Base-by-base conservation (phyloP, 345 rosid species). In the Eucalyptus globulus region DNA sequence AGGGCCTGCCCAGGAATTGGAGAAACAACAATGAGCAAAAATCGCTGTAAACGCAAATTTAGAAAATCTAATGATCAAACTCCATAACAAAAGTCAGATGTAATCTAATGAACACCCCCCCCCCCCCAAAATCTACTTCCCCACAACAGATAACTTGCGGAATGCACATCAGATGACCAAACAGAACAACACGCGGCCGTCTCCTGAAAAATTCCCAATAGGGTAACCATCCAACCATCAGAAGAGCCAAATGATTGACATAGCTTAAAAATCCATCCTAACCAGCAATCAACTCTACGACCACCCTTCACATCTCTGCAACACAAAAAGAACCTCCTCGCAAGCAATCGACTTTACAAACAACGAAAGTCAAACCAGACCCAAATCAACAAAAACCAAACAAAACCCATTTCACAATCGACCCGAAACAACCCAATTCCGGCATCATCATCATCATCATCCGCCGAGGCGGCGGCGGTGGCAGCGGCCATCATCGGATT, bases 1-100 rank as follows among this genome's bases (percentile, higher is more conserved):
- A 98, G 99, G 49, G 99, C 99, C 99, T 98, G 95, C 93, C 92
- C 49, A 67, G 50, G 83, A 53, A 90, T 87, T 27, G n/a, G 62
- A 88, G 60, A 37, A 15, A 58, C 21, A 85, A 56, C 22, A 24
- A 45, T 37, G 44, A 58, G 47, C 85, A 40, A 76, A 76, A 76
- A 76, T 76, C 15, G 13, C 85, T 11, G 9, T 40, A 40, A 76
- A 76, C 15, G 5, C 4, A 76, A 40, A 76, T 76, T 76, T 40
- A 13, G 43, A 34, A 69, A 37, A 69, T 15, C 58, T 9, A 69
- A 47, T 43, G 50, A 51, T 34, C 69, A 34, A 86, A 21, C 43
- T 53, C 65, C 87, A 45, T 26, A 88, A 83, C 50, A 40, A 44
- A 81, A 76, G 47, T 40, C 9, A 11, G 47, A 27, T 11, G 47